A percentile compares a stretch with the other conserved stretches of the same genome.
These are phyloP conservation scores for Zygoascus hellenicus DNA, from an alignment of 1,139 yeast genomes.

Conservation along the genomic window DNA sequence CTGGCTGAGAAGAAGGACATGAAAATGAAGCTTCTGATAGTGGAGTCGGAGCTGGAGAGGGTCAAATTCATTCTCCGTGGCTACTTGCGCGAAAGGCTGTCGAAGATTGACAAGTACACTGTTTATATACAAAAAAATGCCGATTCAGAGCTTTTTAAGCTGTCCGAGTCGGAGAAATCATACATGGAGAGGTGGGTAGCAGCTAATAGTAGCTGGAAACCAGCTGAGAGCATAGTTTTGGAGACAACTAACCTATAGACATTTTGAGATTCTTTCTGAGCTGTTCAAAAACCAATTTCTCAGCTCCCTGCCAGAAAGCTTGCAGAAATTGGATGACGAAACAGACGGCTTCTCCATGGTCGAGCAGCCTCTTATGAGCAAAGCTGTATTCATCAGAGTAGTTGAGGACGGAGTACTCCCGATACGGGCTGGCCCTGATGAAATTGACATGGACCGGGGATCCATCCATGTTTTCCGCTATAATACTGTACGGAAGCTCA, in stretches of 20 bases:
- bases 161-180: slow-evolving; percentile 56
- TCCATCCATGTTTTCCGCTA: slow-evolving; percentile 77
- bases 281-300: slow-evolving; percentile 67
- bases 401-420: slow-evolving; percentile 35
- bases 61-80: slow-evolving; percentile 73
- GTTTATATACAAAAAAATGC: slow-evolving; percentile 43
- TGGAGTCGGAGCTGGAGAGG: slow-evolving; percentile 89
- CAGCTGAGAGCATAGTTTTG: no score
- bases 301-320: slow-evolving; percentile 56
- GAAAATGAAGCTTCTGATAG: slow-evolving; percentile 72
- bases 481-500: slow-evolving; percentile 38
- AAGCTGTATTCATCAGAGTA: slow-evolving; percentile 71
- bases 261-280: slow-evolving; percentile 56
- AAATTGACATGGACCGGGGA: slow-evolving; percentile 54
- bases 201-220: neutral
- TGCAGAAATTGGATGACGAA: slow-evolving; percentile 71
- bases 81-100: slow-evolving; percentile 69
- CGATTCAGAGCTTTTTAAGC: slow-evolving; percentile 26
- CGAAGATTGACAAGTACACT: slow-evolving; percentile 58
- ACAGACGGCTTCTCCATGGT: slow-evolving; percentile 76
- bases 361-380: slow-evolving; percentile 65
- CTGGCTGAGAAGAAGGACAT: slow-evolving; percentile 47
- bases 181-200: slow-evolving; percentile 46
- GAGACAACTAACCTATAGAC: slow-evolving; percentile 31
- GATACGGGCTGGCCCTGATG: slow-evolving; percentile 43